Base-by-base conservation (phyloP, 441 rosid species). In the Adansonia rubrostipa region DNA sequence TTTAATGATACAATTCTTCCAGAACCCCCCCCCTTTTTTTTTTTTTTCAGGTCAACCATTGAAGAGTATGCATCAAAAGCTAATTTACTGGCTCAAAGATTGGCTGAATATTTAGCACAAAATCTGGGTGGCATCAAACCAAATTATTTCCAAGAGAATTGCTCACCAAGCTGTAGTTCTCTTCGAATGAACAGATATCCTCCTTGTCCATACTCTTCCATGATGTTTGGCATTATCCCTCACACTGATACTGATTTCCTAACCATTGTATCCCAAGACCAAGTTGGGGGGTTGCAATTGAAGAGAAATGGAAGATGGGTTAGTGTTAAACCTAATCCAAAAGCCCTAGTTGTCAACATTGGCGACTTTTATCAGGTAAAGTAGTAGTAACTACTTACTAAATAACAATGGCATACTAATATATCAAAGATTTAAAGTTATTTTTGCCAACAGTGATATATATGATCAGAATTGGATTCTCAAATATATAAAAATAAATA, bases 311-410 rank as follows among this genome's bases (percentile, higher is more conserved):
- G 89, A 40, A 81, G 72, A 77, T 91, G 94, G 94, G 47, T 87
- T 73, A 73, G 73, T 24, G 89, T 89, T 79, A 86, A 83, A 83
- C 92, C 94, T 24, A 81, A 79, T 56, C 83, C 84, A 1, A 76
- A 89, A 6, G 88, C 88, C 60, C 81, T 91, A 17, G 77, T 85
- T 6, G 82, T 91, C 70, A 91, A 89, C 81, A 77, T 91, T 15
- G 94, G 94, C 0, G 94, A 91, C 75, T 73, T 91, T 67, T 89
- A 85, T 84, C 92, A 91, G 90, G 94, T 89, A 80, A 61, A 0
- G 11, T 28, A 11, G 9, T n/a, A 56, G 8, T 56, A 56, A 17
- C n/a, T n/a, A 54, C 20, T n/a, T 24, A 24, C 28, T 24, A 24
- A n/a, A 54, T 54, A 19, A 56, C n/a, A 51, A 51, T 51, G 56